Evolutionary conservation across 2,329 filamentous ascomycete genomes (phyloP).

Genomic region (Basipetospora chlamydospora): DNA sequence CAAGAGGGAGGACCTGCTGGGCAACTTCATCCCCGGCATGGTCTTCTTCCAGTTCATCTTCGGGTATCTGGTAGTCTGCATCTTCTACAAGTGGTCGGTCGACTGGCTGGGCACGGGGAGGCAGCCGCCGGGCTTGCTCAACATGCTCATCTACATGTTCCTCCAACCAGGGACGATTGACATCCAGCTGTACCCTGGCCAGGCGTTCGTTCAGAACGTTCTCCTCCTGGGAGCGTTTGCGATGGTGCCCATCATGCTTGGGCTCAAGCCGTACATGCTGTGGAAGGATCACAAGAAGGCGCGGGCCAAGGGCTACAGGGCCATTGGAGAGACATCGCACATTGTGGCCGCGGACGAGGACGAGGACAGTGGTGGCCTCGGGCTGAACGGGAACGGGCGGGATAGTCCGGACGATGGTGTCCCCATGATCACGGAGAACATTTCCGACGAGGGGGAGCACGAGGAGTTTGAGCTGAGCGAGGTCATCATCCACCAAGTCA

Average conservation of each 20-base stretch:
- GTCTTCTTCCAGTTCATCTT: slow-evolving; percentile 99
- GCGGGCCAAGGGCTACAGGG: slow-evolving; percentile 77
- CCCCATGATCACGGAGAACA: slow-evolving; percentile 79
- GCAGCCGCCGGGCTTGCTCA: slow-evolving; percentile 74
- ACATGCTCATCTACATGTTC: slow-evolving; percentile 99
- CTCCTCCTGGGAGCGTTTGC: slow-evolving; percentile 68
- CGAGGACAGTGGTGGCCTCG: slow-evolving; percentile 29
- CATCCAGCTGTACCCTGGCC: slow-evolving; percentile 63
- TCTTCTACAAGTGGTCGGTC: slow-evolving; percentile 93
- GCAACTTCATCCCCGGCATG: slow-evolving; percentile 95
- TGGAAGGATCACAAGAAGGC: slow-evolving; percentile 86
- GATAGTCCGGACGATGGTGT: slow-evolving; percentile 45
- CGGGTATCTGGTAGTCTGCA: slow-evolving; percentile 84
- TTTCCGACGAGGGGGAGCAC: slow-evolving; percentile 51
- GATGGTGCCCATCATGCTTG: slow-evolving; percentile 81
- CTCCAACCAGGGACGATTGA: slow-evolving; percentile 65
- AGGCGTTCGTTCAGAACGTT: slow-evolving; percentile 59
- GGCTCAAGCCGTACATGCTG: slow-evolving; percentile 92
- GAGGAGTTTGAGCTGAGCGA: slow-evolving; percentile 97
- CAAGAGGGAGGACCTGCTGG: slow-evolving; percentile 88
- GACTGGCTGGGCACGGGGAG: slow-evolving; percentile 57
- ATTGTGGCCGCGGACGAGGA: slow-evolving; percentile 88
- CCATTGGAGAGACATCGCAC: slow-evolving; percentile 75
- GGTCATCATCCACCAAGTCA: slow-evolving; percentile 97
- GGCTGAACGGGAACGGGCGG: slow-evolving; percentile 28